Percentiles rank a stretch among this genome's conserved stretches.
phyloP scores from a whole-genome alignment of 148 eudicot genomes.

The Tetragonia tetragonoides region DNA sequence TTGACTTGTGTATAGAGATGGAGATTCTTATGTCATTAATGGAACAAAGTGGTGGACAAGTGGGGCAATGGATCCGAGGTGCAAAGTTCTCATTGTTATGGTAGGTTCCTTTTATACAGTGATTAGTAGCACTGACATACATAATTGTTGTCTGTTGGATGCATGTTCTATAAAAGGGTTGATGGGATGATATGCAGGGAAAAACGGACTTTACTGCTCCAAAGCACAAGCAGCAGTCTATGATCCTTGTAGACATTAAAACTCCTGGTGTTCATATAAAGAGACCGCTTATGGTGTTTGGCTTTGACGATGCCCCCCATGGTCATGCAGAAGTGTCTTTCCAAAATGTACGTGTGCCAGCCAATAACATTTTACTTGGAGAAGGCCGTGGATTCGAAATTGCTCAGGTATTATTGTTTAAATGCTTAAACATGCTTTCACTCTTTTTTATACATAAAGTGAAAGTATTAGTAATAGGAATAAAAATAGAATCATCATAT shows the following conservation, averaged over 20 bases:
- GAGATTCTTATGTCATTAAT: constrained; percentile 76
- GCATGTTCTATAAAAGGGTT: not conserved
- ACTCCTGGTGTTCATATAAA: constrained; percentile 70
- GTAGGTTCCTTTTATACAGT: constrained; percentile 40
- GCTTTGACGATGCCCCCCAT: constrained; percentile 98
- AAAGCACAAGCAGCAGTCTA: constrained; percentile 88
- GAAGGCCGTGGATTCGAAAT: constrained; percentile 99
- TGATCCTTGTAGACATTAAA: constrained; percentile 83
- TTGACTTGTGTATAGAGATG: constrained; percentile 52
- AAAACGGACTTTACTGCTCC: constrained; percentile 85
- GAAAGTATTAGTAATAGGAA: too few species aligned
- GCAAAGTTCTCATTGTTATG: constrained; percentile 89
- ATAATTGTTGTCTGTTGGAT: not conserved
- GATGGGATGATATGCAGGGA: constrained; percentile 55
- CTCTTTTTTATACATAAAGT: too few species aligned
- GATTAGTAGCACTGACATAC: not conserved
- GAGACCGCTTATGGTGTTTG: constrained; percentile 90
- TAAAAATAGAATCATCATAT: too few species aligned
- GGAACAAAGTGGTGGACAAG: constrained; percentile 99
- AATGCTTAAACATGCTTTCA: not conserved
- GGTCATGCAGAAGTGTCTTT: constrained; percentile 94
- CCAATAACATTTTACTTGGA: constrained; percentile 78
- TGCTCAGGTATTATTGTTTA: constrained; percentile 66
- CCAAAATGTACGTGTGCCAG: constrained; percentile 76
- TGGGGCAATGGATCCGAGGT: constrained; percentile 99